Percentiles rank a stretch among this genome's conserved stretches.
Conservation (phyloP, 306 rosid species). For the Vigna nakashimae region DNA sequence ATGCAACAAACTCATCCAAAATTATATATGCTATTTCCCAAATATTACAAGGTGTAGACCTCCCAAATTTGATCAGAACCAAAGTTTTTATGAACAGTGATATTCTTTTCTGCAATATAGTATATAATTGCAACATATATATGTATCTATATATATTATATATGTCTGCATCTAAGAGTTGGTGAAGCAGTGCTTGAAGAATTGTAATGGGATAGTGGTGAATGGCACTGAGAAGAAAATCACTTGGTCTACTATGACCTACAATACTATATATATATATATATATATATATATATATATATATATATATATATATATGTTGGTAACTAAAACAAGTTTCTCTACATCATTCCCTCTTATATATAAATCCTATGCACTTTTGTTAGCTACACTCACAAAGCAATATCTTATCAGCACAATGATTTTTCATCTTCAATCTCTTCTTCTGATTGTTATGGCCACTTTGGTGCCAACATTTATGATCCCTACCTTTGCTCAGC, state of each 20-base stretch:
- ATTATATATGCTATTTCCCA: no score
- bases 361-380: constrained; percentile 12
- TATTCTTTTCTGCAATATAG: no score
- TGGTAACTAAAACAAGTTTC: constrained; percentile 11
- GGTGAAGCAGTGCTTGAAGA: constrained; percentile 1
- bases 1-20: no score
- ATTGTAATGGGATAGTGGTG: constrained; percentile 20
- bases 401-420: neutral
- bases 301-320: neutral
- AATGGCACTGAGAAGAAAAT: neutral
- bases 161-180: constrained; percentile 24
- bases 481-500: constrained; percentile 4
- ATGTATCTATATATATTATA: neutral
- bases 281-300: neutral
- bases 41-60: no score
- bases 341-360: neutral
- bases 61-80: no score
- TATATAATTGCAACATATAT: no score
- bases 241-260: neutral
- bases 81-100: no score
- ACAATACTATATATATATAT: constrained; percentile 11
- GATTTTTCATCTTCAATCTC: constrained; percentile 36
- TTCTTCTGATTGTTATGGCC: constrained; percentile 18
- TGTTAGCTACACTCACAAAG: neutral
- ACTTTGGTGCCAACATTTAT: constrained; percentile 37